These are phyloP conservation scores for Orbilia quercus DNA, from an alignment of 2,329 filamentous ascomycete genomes.

Conservation along the genomic window DNA sequence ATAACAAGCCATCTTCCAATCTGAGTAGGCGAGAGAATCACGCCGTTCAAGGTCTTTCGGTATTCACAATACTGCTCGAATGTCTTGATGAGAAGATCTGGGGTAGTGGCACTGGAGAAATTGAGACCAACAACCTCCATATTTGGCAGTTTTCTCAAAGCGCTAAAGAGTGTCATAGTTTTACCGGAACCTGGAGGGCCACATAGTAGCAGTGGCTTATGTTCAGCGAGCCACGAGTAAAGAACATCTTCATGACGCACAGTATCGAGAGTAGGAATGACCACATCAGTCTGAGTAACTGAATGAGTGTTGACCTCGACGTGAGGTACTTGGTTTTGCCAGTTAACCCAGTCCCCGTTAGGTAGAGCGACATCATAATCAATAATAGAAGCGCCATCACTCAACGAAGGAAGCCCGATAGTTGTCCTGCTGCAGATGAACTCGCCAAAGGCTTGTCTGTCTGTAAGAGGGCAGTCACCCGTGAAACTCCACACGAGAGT, in stretches of 20 bases:
- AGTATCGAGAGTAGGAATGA: slow-evolving; percentile 97
- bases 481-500: slow-evolving; percentile 95
- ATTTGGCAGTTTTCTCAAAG: slow-evolving; percentile 93
- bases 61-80: slow-evolving; percentile 99
- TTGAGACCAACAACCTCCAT: slow-evolving; percentile 99
- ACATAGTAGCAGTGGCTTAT: slow-evolving; percentile 95
- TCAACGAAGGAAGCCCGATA: slow-evolving; percentile 82
- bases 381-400: slow-evolving; percentile 84
- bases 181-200: slow-evolving; percentile 98
- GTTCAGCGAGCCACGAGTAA: slow-evolving; percentile 98
- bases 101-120: slow-evolving; percentile 98
- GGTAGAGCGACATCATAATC: slow-evolving; percentile 93
- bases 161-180: slow-evolving; percentile 99
- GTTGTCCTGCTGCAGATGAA: slow-evolving; percentile 83
- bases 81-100: slow-evolving; percentile 97
- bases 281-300: slow-evolving; percentile 95
- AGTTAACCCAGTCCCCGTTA: slow-evolving; percentile 86
- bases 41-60: slow-evolving; percentile 96
- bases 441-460: slow-evolving; percentile 90
- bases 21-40: slow-evolving; percentile 93
- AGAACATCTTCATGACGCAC: slow-evolving; percentile 98
- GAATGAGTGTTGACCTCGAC: slow-evolving; percentile 99
- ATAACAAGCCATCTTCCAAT: slow-evolving; percentile 98
- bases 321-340: slow-evolving; percentile 92
- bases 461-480: slow-evolving; percentile 87